Percentiles rank a stretch among this genome's conserved stretches.
Conservation (phyloP, 1,284 basidiomycete species). For the Phenoliferia sp. region DNA sequence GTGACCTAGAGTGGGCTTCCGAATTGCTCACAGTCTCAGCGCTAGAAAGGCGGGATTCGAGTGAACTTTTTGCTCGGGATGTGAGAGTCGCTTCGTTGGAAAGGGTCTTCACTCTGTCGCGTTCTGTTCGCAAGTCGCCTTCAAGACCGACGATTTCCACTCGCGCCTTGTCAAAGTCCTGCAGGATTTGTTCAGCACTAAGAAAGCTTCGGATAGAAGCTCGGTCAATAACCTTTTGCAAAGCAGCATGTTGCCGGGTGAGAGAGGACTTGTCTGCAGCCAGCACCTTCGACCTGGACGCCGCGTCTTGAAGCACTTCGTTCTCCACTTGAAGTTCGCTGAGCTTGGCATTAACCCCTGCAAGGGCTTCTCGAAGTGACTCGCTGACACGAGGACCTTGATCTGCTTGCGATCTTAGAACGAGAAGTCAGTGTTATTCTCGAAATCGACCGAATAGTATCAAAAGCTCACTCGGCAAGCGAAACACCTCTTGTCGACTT, state of each 20-base stretch:
- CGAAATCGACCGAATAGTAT: no score
- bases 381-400: slow-evolving; percentile 4
- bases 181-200: neutral
- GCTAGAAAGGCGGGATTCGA: slow-evolving; percentile 9
- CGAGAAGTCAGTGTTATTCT: neutral
- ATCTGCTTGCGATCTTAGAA: neutral
- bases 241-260: slow-evolving; percentile 41
- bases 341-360: slow-evolving; percentile 12
- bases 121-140: slow-evolving; percentile 59
- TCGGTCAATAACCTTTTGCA: slow-evolving; percentile 53
- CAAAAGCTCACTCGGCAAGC: slow-evolving; percentile 14
- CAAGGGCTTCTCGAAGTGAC: slow-evolving; percentile 20
- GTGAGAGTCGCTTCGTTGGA: slow-evolving; percentile 54
- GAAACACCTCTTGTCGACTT: slow-evolving; percentile 5
- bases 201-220: neutral
- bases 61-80: slow-evolving; percentile 6
- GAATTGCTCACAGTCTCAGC: slow-evolving; percentile 15
- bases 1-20: neutral
- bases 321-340: slow-evolving; percentile 13
- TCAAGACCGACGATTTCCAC: slow-evolving; percentile 62
- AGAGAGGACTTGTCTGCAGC: slow-evolving; percentile 16
- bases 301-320: slow-evolving; percentile 9
- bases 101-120: slow-evolving; percentile 57
- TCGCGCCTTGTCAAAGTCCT: slow-evolving; percentile 67
- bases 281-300: slow-evolving; percentile 3